phyloP scores from a whole-genome alignment of 306 rosid genomes.

The Glycine soja region DNA sequence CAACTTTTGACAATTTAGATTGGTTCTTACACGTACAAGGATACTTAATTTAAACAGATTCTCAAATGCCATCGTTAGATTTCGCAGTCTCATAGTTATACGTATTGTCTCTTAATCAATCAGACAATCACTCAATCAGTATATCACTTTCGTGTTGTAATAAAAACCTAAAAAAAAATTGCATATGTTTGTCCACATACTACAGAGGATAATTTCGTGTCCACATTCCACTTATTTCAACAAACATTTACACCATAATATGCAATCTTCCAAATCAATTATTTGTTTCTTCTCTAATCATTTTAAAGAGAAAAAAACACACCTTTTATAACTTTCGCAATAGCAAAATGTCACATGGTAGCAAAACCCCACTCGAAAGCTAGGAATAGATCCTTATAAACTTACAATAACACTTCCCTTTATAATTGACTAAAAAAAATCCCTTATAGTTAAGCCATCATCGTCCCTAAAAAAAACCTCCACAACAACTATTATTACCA shows the following conservation, averaged over 20 bases:
- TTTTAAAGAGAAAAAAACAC: background rate
- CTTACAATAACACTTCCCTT: background rate
- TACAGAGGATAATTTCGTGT: background rate
- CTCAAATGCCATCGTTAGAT: background rate
- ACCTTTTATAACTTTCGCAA: background rate
- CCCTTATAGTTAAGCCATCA: too few species aligned
- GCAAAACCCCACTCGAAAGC: background rate
- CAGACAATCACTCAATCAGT: background rate
- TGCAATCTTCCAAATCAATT: conserved; percentile 12
- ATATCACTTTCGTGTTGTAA: conserved; percentile 11
- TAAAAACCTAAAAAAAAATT: conserved; percentile 14
- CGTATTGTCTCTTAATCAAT: background rate
- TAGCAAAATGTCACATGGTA: conserved; percentile 20
- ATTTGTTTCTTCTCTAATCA: too few species aligned
- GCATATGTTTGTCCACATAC: conserved; percentile 39
- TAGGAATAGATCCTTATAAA: background rate
- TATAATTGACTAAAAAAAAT: too few species aligned
- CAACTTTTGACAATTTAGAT: background rate
- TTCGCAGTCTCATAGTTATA: background rate
- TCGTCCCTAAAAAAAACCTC: background rate
- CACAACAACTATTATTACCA: background rate
- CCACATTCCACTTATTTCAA: background rate
- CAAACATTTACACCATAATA: background rate
- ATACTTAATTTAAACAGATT: background rate
- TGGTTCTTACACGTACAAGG: background rate